Conservation (phyloP, 2,329 filamentous ascomycete genomes). For the Aspergillus quadrilineatus region DNA sequence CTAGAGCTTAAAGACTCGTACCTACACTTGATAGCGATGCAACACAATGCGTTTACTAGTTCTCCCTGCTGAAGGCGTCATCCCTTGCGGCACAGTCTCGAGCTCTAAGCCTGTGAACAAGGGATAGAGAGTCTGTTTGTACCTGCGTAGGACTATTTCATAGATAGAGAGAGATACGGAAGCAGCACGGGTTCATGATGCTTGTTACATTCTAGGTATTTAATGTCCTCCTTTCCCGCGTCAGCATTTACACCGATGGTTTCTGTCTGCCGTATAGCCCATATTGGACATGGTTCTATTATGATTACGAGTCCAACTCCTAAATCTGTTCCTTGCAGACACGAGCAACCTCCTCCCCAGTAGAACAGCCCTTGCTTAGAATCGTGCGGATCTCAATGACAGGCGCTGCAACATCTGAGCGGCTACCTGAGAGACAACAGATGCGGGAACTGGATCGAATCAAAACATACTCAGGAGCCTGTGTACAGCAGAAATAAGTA, state of each 20-base stretch:
- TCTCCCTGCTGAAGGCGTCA: not conserved
- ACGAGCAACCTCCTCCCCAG: not conserved
- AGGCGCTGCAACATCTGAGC: not conserved
- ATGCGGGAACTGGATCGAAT: too few species aligned
- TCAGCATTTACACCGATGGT: too few species aligned
- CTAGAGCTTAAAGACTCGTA: conserved; percentile 1
- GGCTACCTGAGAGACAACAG: too few species aligned
- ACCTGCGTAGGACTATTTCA: not conserved
- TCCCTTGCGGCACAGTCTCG: not conserved
- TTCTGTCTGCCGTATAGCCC: not conserved
- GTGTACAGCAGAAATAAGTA: too few species aligned
- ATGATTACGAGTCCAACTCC: not conserved
- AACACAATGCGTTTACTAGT: not conserved
- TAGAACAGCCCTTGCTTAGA: not conserved
- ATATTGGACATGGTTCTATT: not conserved
- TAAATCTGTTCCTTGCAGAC: conserved; percentile 1
- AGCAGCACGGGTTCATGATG: not conserved
- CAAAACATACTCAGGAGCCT: too few species aligned
- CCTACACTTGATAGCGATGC: not conserved
- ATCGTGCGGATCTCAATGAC: not conserved
- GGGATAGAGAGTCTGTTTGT: not conserved
- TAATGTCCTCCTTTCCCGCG: too few species aligned
- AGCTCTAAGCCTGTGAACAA: not conserved
- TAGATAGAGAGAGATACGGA: not conserved
- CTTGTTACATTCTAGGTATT: not conserved